Evolutionary conservation across 768 basidiomycete genomes (phyloP).

Genomic region (Hypsizygus marmoreus): DNA sequence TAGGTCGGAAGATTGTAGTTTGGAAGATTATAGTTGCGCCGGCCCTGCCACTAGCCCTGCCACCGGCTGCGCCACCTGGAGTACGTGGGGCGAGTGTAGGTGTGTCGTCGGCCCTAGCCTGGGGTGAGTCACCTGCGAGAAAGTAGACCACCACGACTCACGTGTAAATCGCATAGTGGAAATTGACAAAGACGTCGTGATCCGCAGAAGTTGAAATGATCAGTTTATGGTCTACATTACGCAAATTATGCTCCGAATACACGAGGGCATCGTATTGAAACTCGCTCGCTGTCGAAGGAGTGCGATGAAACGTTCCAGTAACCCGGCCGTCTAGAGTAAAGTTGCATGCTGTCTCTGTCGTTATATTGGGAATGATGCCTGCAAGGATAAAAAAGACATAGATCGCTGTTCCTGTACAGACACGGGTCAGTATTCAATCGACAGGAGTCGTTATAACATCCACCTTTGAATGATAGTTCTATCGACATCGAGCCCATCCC

Average conservation of each 20-base stretch:
- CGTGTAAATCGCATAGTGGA: slow-evolving; percentile 45
- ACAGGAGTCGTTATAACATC: no score
- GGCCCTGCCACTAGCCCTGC: no score
- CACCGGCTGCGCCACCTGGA: no score
- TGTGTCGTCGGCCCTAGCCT: slow-evolving; percentile 7
- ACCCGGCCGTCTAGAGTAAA: slow-evolving; percentile 32
- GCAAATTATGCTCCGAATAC: slow-evolving; percentile 26
- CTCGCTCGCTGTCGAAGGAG: slow-evolving; percentile 21
- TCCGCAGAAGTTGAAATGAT: slow-evolving; percentile 32
- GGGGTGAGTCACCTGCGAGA: slow-evolving; percentile 3
- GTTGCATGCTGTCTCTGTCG: slow-evolving; percentile 24
- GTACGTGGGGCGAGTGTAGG: neutral
- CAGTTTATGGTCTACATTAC: slow-evolving; percentile 29
- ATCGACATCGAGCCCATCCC: slow-evolving; percentile 12
- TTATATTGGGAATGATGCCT: slow-evolving; percentile 24
- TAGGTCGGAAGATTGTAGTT: no score
- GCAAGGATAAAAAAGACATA: slow-evolving; percentile 39
- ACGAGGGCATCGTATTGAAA: slow-evolving; percentile 31
- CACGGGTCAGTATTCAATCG: no score
- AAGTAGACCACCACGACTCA: slow-evolving; percentile 17
- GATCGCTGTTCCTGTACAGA: slow-evolving; percentile 32
- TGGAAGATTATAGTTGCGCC: no score
- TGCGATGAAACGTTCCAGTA: slow-evolving; percentile 25
- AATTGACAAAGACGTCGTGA: slow-evolving; percentile 35
- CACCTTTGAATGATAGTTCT: slow-evolving; percentile 10